These are phyloP conservation scores for Plasmodium gaboni DNA, from an alignment of 169 alveolate genomes.

Conservation along the genomic window DNA sequence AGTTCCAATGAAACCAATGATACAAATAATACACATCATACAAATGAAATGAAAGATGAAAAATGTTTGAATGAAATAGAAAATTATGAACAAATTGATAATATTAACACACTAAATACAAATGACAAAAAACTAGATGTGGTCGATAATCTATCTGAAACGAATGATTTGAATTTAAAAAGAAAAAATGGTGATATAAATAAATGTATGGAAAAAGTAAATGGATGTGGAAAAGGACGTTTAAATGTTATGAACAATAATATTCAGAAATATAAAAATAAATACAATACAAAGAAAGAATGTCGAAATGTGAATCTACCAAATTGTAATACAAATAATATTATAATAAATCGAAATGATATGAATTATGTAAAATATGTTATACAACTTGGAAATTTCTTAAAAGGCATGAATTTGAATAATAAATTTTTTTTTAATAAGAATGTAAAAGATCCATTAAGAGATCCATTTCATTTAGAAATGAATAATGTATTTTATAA, in stretches of 20 bases:
- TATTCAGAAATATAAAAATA: constrained; percentile 43
- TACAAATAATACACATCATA: too few species aligned
- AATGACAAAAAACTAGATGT: not conserved
- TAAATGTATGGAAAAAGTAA: constrained; percentile 5
- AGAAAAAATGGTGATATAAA: not conserved
- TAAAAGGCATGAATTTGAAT: constrained; percentile 14
- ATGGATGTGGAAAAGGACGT: not conserved
- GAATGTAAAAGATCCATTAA: not conserved
- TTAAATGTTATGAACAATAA: constrained; percentile 28
- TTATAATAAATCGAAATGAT: constrained; percentile 20
- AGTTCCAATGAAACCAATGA: not conserved
- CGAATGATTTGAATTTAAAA: not conserved
- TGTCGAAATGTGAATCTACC: constrained; percentile 17
- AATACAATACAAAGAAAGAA: constrained; percentile 23
- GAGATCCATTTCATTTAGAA: constrained; percentile 35
- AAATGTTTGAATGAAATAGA: not conserved
- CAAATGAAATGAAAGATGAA: not conserved
- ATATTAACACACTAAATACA: not conserved
- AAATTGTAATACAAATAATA: constrained; percentile 24
- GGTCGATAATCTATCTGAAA: not conserved
- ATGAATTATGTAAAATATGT: constrained; percentile 18
- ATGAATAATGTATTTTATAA: constrained; percentile 35
- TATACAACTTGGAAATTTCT: constrained; percentile 15
- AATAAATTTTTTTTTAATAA: not conserved
- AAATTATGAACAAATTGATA: not conserved